Conservation (phyloP, 805 yeast species). For the Hanseniaspora lachancei region DNA sequence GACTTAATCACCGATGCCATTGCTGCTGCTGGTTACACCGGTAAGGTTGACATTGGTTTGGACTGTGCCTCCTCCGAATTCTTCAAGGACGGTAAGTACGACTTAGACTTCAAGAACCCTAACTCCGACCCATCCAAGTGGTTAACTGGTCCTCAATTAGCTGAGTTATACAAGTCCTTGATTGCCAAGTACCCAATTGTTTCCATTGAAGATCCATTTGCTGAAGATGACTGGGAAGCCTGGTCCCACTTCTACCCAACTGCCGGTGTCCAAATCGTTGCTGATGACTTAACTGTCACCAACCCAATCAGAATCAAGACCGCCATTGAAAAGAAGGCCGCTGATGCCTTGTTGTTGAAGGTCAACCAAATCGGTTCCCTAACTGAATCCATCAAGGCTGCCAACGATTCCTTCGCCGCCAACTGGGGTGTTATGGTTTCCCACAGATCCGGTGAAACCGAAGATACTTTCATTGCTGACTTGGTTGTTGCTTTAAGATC, state of each 20-base stretch:
- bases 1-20: conserved; percentile 87
- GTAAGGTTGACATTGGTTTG: conserved; percentile 80
- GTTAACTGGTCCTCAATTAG: conserved; percentile 80
- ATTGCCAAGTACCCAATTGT: conserved; percentile 90
- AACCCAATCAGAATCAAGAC: conserved; percentile 88
- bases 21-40: conserved; percentile 88
- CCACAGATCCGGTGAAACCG: conserved; percentile 99
- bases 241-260: conserved; percentile 79
- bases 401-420: conserved; percentile 85
- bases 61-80: conserved; percentile 97
- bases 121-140: conserved; percentile 79
- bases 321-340: conserved; percentile 93
- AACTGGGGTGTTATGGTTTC: conserved; percentile 99
- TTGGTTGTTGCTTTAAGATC: conserved; percentile 93
- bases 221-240: conserved; percentile 99
- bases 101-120: conserved; percentile 97
- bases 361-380: conserved; percentile 98
- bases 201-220: conserved; percentile 97
- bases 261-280: conserved; percentile 79
- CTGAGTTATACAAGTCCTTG: conserved; percentile 68
- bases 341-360: conserved; percentile 88
- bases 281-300: conserved; percentile 97
- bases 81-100: conserved; percentile 93
- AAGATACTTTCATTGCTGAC: conserved; percentile 97
- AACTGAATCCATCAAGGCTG: conserved; percentile 93